These are phyloP conservation scores for Pochonia chlamydosporia DNA, from an alignment of 2,329 filamentous ascomycete species.

Conservation along the genomic window DNA sequence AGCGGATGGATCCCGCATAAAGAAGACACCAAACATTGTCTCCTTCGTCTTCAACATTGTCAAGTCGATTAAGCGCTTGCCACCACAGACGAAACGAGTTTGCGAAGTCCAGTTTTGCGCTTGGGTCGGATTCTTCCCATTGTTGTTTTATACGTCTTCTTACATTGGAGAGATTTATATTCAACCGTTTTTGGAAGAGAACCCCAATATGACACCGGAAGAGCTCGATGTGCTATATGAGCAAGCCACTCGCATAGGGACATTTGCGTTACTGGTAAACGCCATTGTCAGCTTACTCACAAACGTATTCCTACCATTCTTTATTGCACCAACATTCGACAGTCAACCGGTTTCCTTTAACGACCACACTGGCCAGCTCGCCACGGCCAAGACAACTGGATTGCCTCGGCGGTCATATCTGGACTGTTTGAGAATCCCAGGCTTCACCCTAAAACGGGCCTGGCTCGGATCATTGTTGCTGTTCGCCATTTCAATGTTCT, in stretches of 20 bases:
- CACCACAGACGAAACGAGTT: slow-evolving; percentile 75
- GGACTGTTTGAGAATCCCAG: slow-evolving; percentile 65
- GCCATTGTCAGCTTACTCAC: slow-evolving; percentile 76
- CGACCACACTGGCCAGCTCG: neutral
- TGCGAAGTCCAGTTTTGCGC: slow-evolving; percentile 80
- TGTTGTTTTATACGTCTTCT: slow-evolving; percentile 91
- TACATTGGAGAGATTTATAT: slow-evolving; percentile 92
- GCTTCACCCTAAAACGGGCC: slow-evolving; percentile 78
- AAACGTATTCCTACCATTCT: slow-evolving; percentile 78
- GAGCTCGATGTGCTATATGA: slow-evolving; percentile 80
- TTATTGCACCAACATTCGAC: slow-evolving; percentile 77
- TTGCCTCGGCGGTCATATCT: slow-evolving; percentile 37
- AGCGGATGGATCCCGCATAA: slow-evolving; percentile 56
- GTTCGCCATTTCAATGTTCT: slow-evolving; percentile 75
- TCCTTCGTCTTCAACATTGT: slow-evolving; percentile 77
- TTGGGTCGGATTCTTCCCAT: slow-evolving; percentile 94
- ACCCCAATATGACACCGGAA: slow-evolving; percentile 69
- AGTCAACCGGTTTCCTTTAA: slow-evolving; percentile 24
- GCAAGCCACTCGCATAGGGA: slow-evolving; percentile 77
- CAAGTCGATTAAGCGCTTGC: slow-evolving; percentile 69
- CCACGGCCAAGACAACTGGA: neutral
- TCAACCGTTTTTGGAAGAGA: slow-evolving; percentile 69
- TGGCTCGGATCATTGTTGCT: slow-evolving; percentile 85
- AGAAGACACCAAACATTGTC: slow-evolving; percentile 59
- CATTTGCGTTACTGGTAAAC: slow-evolving; percentile 83